Base-by-base conservation (phyloP, 257 asterid species). In the Thymus quinquecostatus region DNA sequence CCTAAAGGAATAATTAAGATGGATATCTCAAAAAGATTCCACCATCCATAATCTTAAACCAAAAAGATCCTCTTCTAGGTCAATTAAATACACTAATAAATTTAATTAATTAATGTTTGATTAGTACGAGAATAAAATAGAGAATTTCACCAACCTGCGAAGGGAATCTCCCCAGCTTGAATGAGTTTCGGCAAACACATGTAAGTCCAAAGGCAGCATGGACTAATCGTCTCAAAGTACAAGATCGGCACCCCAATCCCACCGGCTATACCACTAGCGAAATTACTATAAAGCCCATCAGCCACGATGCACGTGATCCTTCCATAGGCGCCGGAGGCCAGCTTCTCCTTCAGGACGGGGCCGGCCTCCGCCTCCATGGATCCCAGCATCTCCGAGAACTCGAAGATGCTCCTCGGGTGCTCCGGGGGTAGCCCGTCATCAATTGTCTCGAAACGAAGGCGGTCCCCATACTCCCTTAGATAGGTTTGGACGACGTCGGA, bases 381-480 rank as follows among this genome's bases (percentile, higher is more conserved):
- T 2, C 32, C 71, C 27, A 81, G 10, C 53, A 89, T 2, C 45
- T 76, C 51, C 4, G 4, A 1, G 55, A 89, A 57, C 10, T 82
- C 78, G 28, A 53, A 68, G 6, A 72, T 80, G 0, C 84, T 64
- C 33, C 89, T 83, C 0, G 91, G 86, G 40, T 78, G 62, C 0
- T 76, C 87, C 3, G 75, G 80, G 0, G 88, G 75, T 27, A 89
- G 87, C 28, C 96, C 96, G 50, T 89, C 93, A 0, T 91, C 78
- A 41, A 89, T 74, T 0, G 91, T 85, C 10, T 70, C 44, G 64
- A 85, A 79, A 0, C 71, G 75, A 12, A 89, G 76, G 2, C 3
- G 8, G 28, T 56, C 71, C 3, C 81, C 64, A 32, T 85, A 89
- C 2, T 58, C 75, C 11, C 33, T 2, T 36, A 2, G 48, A 7